Evolutionary conservation across 78 protist genomes (phyloP), one percentile per base, ranked within the genome.

Genomic region (Neovahlkampfia damariscottae): DNA sequence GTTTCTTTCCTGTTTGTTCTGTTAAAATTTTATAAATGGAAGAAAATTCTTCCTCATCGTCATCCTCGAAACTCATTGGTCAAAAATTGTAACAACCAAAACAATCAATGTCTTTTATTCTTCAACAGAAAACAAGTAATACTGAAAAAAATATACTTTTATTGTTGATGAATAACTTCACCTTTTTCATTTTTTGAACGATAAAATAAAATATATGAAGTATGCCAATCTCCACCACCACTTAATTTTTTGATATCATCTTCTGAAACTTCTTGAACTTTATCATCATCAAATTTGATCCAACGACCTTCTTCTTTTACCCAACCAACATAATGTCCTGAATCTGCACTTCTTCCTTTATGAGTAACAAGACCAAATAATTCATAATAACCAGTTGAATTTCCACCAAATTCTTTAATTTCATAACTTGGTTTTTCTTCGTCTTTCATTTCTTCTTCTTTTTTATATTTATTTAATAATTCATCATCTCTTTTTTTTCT

Each of bases 291-390:
- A 35, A 75, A 90, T 70, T 79, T 76, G n/a, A 81, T 69, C 97
- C 97, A 83, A 80, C 73, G 10, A 59, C 40, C 50, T 8, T 3
- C 62, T 19, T 76, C 75, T 6, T 75, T 41, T 8, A 80, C 86
- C 97, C 97, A 94, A 3, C 88, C 97, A 2, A 94, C 89, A 74
- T 94, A 94, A 69, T 94, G 97, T 2, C 97, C 97, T 32, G 86
- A 69, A 77, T 94, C 94, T 2, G 95, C 89, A 4, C 79, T 67
- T n/a, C 93, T 74, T n/a, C 97, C 97, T 80, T 76, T 79, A 85
- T 94, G 97, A 0, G 95, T 93, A 2, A 93, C 41, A 2, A 94
- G 86, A 19, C 82, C 96, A 30, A 8, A 10, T 2, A 94, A 84
- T 66, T 94, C 96, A 81, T 93, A 94, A 38, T 37, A 78, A 4